Base-by-base conservation (phyloP, 768 basidiomycete genomes). In the Boletus reticuloceps region DNA sequence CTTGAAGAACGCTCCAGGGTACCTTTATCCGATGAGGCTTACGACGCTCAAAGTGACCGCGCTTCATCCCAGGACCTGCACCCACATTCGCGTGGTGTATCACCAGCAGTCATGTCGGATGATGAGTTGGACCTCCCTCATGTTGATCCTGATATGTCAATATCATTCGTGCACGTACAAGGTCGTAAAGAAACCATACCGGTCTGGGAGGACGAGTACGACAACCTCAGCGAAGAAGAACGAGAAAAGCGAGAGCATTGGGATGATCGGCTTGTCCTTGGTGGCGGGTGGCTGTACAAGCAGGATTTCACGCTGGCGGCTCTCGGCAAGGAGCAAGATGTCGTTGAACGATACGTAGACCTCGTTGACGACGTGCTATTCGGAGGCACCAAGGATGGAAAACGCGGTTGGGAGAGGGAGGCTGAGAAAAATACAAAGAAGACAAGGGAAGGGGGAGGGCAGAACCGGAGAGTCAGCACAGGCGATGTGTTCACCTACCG, bases 321-420 rank as follows among this genome's bases (percentile, higher is more conserved):
- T 31, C 69, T 93, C 53, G 66, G 38, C 59, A 82, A 77, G 66
- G 89, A 92, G 67, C 73, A 80, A 59, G 69, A 68, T 2, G 78
- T 81, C 6, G 80, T 94, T 4, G 67, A 70, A 37, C 67, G 73
- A 46, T 94, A 93, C 67, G 65, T 92, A 55, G 83, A 90, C 58
- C 77, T 84, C n/a, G 91, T 92, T 4, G 91, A 93, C 61, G 82
- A 86, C 54, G 86, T 88, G 4, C 66, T 94, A 14, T 94, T 94
- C 55, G 82, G 82, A 8, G 84, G 84, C 1, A 75, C 73, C 51
- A 79, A 76, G 61, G 76, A 75, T 13, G 73, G 72, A 6, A 74
- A 73, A 57, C 67, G 79, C 38, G 81, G 81, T 0, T 82, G 80
- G 80, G 71, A 75, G 54, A 66, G 74, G 29, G 77, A 77, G 63